Evolutionary conservation across 768 basidiomycete genomes (phyloP).

Genomic region (Mycena rebaudengoi): DNA sequence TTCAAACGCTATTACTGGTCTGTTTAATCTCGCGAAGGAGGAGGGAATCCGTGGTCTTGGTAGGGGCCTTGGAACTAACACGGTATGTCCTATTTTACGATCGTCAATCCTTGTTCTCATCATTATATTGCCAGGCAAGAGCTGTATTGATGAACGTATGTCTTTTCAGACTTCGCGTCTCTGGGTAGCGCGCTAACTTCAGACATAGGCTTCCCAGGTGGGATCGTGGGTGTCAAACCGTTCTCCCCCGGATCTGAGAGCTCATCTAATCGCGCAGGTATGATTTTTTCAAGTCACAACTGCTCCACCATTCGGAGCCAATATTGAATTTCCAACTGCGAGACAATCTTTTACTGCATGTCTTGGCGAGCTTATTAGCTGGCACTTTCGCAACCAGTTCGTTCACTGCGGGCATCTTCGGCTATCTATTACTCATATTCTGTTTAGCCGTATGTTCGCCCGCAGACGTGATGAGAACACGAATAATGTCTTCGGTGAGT

Average conservation of each 20-base stretch:
- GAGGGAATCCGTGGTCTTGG: conserved; percentile 77
- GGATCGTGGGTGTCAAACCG: conserved; percentile 69
- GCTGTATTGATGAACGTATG: conserved; percentile 82
- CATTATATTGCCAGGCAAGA: conserved; percentile 49
- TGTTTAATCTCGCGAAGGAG: conserved; percentile 67
- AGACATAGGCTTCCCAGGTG: conserved; percentile 76
- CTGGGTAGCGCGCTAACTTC: conserved; percentile 2
- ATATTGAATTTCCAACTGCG: conserved; percentile 66
- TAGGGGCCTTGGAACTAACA: conserved; percentile 83
- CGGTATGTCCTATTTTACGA: conserved; percentile 50
- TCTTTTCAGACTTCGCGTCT: conserved; percentile 25
- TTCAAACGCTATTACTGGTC: conserved; percentile 77
- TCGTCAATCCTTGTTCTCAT: conserved; percentile 13
- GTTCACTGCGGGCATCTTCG: conserved; percentile 31
- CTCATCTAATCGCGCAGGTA: conserved; percentile 55
- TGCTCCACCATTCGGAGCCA: conserved; percentile 63
- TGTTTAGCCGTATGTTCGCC: conserved; percentile 79
- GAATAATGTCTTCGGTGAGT: conserved; percentile 80
- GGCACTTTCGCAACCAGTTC: conserved; percentile 82
- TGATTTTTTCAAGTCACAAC: conserved; percentile 73
- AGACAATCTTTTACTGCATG: conserved; percentile 74
- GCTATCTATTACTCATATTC: conserved; percentile 1
- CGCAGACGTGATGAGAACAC: conserved; percentile 78
- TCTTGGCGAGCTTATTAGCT: conserved; percentile 71
- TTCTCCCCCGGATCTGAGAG: background rate